Evolutionary conservation across 805 yeast genomes (phyloP), one percentile per base, ranked within the genome.

Genomic region (Wickerhamomyces alni): DNA sequence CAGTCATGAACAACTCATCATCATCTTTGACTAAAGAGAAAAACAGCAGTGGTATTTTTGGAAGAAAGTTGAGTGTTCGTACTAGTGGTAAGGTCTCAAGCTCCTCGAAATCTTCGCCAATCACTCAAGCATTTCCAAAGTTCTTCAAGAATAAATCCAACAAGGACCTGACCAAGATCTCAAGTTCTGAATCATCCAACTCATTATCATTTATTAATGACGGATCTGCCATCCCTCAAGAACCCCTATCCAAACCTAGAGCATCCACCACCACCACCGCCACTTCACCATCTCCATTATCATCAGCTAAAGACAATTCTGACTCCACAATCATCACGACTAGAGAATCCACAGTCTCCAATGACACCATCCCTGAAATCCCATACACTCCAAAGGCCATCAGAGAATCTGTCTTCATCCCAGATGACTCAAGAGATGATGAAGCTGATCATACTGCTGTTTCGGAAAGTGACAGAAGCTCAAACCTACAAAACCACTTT

Each of bases 131-230:
- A 3, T 21, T 50, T 4, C 52, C 58, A 18, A 55, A 47, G 42
- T 46, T 54, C 25, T 45, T 51, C 41, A 50, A 42, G 25, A 48
- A 28, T 28, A n/a, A 42, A 36, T 15, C 52, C 8, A 33, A 25
- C 19, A 34, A 38, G 7, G 40, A 39, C 9, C 16, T 44, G 8
- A 17, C 35, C 17, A 49, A 48, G 37, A 31, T 50, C 15, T 12
- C 54, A 9, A 30, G 26, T 15, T 50, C 56, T 4, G 51, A 41
- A 17, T 54, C 59, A 2, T 35, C 48, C 4, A 45, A 42, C 2
- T 55, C 59, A 2, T 37, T 55, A 26, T 36, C 55, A 2, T 48
- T 44, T 28, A 55, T 55, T 31, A 55, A 55, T 29, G 60, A 55
- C 39, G 57, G 54, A 3, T 47, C 58, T 8, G 46, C 24, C 9